Conservation (phyloP, 1,284 basidiomycete genomes). For the Rhodofomes roseus region DNA sequence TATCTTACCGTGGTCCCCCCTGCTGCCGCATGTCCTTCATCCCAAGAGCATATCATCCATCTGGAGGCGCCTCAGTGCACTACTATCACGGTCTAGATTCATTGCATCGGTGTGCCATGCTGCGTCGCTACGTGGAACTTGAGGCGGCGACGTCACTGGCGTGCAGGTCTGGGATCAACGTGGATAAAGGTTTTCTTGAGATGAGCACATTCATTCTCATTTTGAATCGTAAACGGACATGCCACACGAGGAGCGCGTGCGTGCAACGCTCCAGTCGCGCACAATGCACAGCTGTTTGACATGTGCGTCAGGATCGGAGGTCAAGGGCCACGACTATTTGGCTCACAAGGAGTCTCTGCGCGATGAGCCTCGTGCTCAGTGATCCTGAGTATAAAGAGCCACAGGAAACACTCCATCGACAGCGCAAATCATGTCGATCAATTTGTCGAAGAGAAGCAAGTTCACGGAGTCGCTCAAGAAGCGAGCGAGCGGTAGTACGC, state of each 20-base stretch:
- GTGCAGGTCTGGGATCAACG: too few species aligned
- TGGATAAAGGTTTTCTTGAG: too few species aligned
- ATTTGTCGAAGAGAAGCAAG: background rate
- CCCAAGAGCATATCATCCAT: too few species aligned
- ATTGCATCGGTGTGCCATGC: too few species aligned
- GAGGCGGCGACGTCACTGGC: too few species aligned
- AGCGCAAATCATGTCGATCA: background rate
- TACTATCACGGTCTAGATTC: too few species aligned
- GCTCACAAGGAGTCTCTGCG: background rate
- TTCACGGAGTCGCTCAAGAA: background rate
- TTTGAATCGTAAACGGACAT: too few species aligned
- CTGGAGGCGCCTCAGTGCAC: too few species aligned
- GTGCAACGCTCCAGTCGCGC: background rate
- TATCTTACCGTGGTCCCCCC: too few species aligned
- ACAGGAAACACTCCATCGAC: background rate
- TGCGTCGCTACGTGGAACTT: too few species aligned
- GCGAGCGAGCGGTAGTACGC: background rate
- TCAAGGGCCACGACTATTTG: background rate
- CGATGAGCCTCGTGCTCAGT: background rate
- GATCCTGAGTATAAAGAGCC: background rate
- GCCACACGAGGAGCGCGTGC: background rate
- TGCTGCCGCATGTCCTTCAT: too few species aligned
- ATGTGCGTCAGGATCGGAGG: background rate
- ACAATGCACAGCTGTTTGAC: background rate
- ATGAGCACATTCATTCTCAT: too few species aligned